phyloP scores from a whole-genome alignment of 352 stramenopile genomes.

The Phytopythium aichiense region DNA sequence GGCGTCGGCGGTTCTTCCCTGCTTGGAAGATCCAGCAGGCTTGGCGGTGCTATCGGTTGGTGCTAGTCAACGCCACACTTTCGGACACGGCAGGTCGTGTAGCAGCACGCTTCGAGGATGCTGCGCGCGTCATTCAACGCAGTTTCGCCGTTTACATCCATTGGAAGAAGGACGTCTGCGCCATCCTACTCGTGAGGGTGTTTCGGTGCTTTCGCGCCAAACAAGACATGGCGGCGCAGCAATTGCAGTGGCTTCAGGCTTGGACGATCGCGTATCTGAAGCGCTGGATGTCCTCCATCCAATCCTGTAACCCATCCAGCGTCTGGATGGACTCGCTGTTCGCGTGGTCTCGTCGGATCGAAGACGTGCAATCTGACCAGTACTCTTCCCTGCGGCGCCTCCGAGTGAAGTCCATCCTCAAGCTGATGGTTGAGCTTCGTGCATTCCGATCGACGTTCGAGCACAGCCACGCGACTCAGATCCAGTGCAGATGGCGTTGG shows the following conservation, averaged over 20 bases:
- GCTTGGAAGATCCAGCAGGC: slow-evolving; percentile 16
- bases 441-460: slow-evolving; percentile 4
- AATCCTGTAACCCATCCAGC: neutral
- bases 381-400: slow-evolving; percentile 2
- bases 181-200: slow-evolving; percentile 11
- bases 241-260: slow-evolving; percentile 7
- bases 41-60: slow-evolving; percentile 16
- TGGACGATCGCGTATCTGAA: slow-evolving; percentile 11
- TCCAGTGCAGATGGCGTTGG: slow-evolving; percentile 14
- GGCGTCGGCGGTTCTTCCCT: slow-evolving; percentile 19
- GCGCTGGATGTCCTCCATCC: neutral
- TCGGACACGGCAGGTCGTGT: slow-evolving; percentile 10
- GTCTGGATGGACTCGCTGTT: neutral
- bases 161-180: slow-evolving; percentile 6
- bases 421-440: neutral
- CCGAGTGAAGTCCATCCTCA: neutral
- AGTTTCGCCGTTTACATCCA: neutral
- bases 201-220: slow-evolving; percentile 17
- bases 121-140: slow-evolving; percentile 8
- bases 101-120: slow-evolving; percentile 1
- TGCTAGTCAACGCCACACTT: slow-evolving; percentile 7
- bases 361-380: slow-evolving; percentile 4
- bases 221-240: slow-evolving; percentile 8
- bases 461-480: slow-evolving; percentile 1
- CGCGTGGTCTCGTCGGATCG: neutral